These are phyloP conservation scores for Ampelomyces quisqualis DNA, from an alignment of 2,329 filamentous ascomycete species.

Conservation along the genomic window DNA sequence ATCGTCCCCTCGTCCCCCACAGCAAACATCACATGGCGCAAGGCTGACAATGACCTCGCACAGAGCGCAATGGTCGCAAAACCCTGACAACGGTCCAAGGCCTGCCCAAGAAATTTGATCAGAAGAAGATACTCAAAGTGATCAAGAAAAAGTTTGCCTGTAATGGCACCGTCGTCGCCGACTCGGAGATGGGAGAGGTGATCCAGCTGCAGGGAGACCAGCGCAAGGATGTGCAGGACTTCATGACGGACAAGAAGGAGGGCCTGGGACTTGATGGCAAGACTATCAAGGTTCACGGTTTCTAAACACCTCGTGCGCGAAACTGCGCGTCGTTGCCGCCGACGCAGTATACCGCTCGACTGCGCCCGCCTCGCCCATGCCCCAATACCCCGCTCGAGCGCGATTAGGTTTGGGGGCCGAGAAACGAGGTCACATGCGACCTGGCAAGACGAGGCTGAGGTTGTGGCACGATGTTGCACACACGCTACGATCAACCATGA, in stretches of 20 bases:
- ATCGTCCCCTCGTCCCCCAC: not conserved
- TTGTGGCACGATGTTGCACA: conserved; percentile 24
- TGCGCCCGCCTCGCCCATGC: conserved; percentile 1
- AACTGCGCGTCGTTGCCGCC: conserved; percentile 6
- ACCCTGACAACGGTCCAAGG: conserved; percentile 99
- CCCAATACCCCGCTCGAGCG: conserved; percentile 9
- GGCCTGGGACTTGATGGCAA: conserved; percentile 91
- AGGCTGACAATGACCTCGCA: conserved; percentile 46
- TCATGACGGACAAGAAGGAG: conserved; percentile 92
- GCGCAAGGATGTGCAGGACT: conserved; percentile 97
- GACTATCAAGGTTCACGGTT: conserved; percentile 79
- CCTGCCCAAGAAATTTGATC: conserved; percentile 97
- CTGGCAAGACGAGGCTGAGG: conserved; percentile 13
- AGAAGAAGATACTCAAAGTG: conserved; percentile 99
- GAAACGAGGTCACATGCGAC: conserved; percentile 3
- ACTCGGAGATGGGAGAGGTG: conserved; percentile 97
- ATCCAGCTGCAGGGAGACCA: conserved; percentile 99
- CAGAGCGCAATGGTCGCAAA: conserved; percentile 99
- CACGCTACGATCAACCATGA: conserved; percentile 21
- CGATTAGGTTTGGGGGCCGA: not conserved
- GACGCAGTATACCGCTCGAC: conserved; percentile 2
- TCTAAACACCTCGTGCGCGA: conserved; percentile 23
- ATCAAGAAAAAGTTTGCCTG: conserved; percentile 99
- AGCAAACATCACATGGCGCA: conserved; percentile 7
- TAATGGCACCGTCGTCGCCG: conserved; percentile 99